Evolutionary conservation across 1,139 yeast species (phyloP), one percentile per base, ranked within the genome.

Genomic region (Kurtzmaniella quercitrusa): DNA sequence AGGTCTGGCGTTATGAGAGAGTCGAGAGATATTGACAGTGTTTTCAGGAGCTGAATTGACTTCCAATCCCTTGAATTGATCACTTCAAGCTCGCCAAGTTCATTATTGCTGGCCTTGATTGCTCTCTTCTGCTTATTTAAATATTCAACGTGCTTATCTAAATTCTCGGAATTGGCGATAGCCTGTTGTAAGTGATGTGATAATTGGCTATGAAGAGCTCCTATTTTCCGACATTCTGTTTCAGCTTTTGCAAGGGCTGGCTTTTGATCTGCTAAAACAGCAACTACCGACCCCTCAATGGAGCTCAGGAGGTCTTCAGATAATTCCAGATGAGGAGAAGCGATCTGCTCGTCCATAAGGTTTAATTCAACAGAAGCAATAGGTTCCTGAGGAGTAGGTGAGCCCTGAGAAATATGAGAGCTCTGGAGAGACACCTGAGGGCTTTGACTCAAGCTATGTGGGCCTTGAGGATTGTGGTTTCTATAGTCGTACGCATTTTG

Each of bases 1-100:
- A 66, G 72, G 44, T 72, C 77, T 1, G 76, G 68, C 3, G 69
- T 57, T 5, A 71, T 58, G 22, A 71, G 48, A 20, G 69, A 70
- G 42, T 70, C 76, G 18, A 71, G 47, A 2, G 50, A 48, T 20
- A 66, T 42, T 5, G 49, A 45, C 6, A 48, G 48, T 1, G 50
- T 43, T 2, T 47, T 39, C 16, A 47, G 48, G 1, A 58, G 49
- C 33, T 50, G 44, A 1, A 71, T 58, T 22, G 50, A 47, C 15
- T 53, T 53, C 2, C 46, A 34, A 26, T 57, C 55, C 6, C 48
- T 43, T 3, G 54, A 47, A 46, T 69, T 67, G 8, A 56, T 36
- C 5, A 53, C 53, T 18, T 64, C 65, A 36, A 67, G 45, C 18
- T 46, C 41, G 5, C 51, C 46, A 36, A 70, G 53, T 12, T 57